These are phyloP conservation scores for Medicago lupulina DNA, from an alignment of 306 rosid genomes.

Conservation along the genomic window DNA sequence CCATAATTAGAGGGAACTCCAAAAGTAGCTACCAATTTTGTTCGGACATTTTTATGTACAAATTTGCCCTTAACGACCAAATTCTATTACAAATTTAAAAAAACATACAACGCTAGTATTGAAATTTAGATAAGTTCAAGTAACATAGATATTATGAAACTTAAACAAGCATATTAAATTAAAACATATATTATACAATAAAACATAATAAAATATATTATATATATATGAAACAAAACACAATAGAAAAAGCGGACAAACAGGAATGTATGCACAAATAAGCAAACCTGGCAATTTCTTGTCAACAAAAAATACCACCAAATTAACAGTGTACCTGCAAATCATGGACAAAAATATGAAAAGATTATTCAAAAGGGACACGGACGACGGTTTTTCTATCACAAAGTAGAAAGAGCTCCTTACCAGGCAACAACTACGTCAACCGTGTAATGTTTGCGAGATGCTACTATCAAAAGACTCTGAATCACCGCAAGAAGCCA, in stretches of 20 bases:
- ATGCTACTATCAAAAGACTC: slow-evolving; percentile 91
- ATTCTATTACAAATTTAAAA: not conserved
- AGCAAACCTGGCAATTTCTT: slow-evolving; percentile 83
- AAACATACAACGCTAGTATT: not conserved
- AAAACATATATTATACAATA: not conserved
- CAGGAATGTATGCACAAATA: not conserved
- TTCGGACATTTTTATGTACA: not conserved
- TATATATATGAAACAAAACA: too few species aligned
- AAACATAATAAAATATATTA: not conserved
- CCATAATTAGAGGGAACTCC: not conserved
- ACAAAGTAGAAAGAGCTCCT: slow-evolving; percentile 21
- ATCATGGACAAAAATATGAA: slow-evolving; percentile 31
- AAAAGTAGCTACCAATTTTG: not conserved
- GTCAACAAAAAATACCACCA: slow-evolving; percentile 89
- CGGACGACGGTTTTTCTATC: not conserved
- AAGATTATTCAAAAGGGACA: slow-evolving; percentile 30
- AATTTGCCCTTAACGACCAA: not conserved
- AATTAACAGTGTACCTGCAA: slow-evolving; percentile 93
- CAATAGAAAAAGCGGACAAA: not conserved
- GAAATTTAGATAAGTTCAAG: too few species aligned
- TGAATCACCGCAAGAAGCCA: slow-evolving; percentile 89
- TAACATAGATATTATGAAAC: not conserved
- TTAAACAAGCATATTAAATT: not conserved
- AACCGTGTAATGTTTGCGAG: slow-evolving; percentile 98
- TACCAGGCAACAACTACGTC: slow-evolving; percentile 99